Percentiles rank a stretch among this genome's conserved stretches.
phyloP scores from a whole-genome alignment of 148 eudicot genomes.

The Camellia sinensis region DNA sequence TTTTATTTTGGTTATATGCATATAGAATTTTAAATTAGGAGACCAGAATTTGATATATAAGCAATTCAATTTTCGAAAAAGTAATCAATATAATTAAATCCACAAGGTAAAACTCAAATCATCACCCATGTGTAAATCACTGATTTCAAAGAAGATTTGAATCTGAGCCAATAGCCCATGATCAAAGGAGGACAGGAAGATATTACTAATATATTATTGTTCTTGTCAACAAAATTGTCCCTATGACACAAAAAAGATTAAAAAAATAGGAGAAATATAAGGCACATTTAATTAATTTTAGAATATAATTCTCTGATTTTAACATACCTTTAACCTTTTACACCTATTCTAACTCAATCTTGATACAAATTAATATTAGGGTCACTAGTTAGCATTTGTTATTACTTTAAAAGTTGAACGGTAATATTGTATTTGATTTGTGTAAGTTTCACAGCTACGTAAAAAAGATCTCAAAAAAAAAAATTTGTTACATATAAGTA shows the following conservation, averaged over 20 bases:
- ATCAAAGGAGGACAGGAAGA: background rate
- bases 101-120: background rate
- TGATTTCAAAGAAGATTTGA: conserved; percentile 14
- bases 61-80: background rate
- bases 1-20: too few relatives aligned
- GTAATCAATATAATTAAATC: background rate
- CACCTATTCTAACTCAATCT: too few relatives aligned
- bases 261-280: background rate
- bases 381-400: too few relatives aligned
- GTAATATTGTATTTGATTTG: background rate
- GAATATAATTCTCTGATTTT: too few relatives aligned
- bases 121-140: conserved; percentile 18
- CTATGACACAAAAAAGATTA: background rate
- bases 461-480: too few relatives aligned
- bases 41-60: background rate
- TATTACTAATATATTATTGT: background rate
- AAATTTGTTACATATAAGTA: too few relatives aligned
- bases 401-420: background rate
- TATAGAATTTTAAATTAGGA: background rate
- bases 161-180: conserved; percentile 1
- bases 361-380: too few relatives aligned
- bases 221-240: too few relatives aligned
- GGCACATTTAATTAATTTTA: background rate
- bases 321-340: too few relatives aligned
- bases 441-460: background rate